Percentiles rank a stretch among this genome's conserved stretches.
Conservation (phyloP, 768 basidiomycete genomes). For the Phylloporus arenicola region DNA sequence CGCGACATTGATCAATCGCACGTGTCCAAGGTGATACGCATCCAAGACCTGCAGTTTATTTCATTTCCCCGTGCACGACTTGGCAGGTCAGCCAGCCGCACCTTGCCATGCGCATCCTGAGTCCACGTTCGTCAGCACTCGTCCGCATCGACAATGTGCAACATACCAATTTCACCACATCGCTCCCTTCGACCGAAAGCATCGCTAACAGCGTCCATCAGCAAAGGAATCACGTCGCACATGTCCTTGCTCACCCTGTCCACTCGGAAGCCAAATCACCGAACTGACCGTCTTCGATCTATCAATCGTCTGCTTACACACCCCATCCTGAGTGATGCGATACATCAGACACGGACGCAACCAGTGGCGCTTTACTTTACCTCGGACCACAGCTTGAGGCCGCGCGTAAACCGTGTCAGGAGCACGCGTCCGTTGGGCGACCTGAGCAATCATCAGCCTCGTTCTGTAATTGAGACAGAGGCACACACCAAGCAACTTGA, state of each 20-base stretch:
- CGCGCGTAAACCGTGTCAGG: conserved; percentile 43
- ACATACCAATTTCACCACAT: conserved; percentile 41
- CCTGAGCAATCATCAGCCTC: conserved; percentile 24
- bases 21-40: conserved; percentile 37
- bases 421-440: conserved; percentile 43
- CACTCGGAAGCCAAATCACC: conserved; percentile 45
- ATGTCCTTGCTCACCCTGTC: conserved; percentile 34
- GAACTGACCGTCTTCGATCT: conserved; percentile 41
- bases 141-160: neutral
- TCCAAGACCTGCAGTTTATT: conserved; percentile 31
- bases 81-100: conserved; percentile 8
- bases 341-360: neutral
- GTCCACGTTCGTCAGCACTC: neutral
- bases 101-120: conserved; percentile 41
- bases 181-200: conserved; percentile 45
- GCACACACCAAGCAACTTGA: conserved; percentile 46
- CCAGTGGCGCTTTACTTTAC: conserved; percentile 16
- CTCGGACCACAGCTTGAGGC: conserved; percentile 50
- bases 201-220: conserved; percentile 30
- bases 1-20: conserved; percentile 46
- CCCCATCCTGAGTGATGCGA: conserved; percentile 36
- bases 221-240: neutral
- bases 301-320: conserved; percentile 45
- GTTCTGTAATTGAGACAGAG: neutral
- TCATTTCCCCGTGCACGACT: neutral